Percentiles rank a stretch among this genome's conserved stretches.
phyloP scores from a whole-genome alignment of 225 moss, liverwort and hornwort species.

The Sphagnum contortum region DNA sequence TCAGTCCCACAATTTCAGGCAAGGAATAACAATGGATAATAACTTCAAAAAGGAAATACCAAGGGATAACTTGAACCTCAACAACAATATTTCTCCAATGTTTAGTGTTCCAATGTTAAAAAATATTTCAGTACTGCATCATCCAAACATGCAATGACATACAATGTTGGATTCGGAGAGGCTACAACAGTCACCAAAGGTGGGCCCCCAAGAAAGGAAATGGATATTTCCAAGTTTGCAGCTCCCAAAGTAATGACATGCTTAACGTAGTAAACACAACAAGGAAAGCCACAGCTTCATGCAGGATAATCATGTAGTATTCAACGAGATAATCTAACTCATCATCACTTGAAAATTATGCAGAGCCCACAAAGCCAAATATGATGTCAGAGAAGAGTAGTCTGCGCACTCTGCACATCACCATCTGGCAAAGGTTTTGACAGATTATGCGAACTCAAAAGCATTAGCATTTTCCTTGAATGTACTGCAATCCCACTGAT shows the following conservation, averaged over 20 bases:
- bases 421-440: no score
- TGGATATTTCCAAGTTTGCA: conserved; percentile 69
- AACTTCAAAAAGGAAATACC: conserved; percentile 32
- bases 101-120: conserved; percentile 63
- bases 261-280: no score
- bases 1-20: conserved; percentile 73
- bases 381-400: no score
- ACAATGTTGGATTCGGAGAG: conserved; percentile 56
- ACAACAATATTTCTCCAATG: conserved; percentile 36
- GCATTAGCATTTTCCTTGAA: no score
- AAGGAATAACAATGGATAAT: conserved; percentile 23
- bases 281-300: no score
- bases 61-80: conserved; percentile 57
- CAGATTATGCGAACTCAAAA: no score
- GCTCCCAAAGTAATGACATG: conserved; percentile 84
- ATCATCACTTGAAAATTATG: conserved; percentile 69
- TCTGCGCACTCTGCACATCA: no score
- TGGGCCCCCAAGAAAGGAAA: conserved; percentile 66
- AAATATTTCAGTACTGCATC: conserved; percentile 77
- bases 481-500: no score
- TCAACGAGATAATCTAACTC: conserved; percentile 83
- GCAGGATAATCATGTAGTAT: no score
- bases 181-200: conserved; percentile 41
- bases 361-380: no score
- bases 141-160: conserved; percentile 69